phyloP scores from a whole-genome alignment of 1,139 yeast species.

The Yamadazyma membranifaciens region DNA sequence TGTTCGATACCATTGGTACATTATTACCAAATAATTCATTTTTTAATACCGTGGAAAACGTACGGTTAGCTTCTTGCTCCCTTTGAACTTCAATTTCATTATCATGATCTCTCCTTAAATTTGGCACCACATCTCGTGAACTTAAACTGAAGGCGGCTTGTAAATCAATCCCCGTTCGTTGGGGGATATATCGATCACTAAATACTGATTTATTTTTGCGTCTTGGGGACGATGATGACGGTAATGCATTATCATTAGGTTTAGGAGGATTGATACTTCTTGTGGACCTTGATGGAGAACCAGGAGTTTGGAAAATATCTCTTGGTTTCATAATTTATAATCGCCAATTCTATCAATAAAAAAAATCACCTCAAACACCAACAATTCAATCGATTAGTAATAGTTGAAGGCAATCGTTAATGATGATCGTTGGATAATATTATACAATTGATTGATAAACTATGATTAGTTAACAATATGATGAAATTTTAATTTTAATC shows the following conservation, averaged over 20 bases:
- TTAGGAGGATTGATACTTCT: constrained; percentile 34
- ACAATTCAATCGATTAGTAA: no score
- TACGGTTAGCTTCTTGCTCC: constrained; percentile 81
- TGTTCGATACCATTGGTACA: constrained; percentile 53
- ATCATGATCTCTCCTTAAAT: constrained; percentile 34
- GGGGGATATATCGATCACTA: constrained; percentile 86
- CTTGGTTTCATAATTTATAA: constrained; percentile 12
- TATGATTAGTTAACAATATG: not conserved
- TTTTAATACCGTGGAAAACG: constrained; percentile 81
- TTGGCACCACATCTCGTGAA: constrained; percentile 43
- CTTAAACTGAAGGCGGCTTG: constrained; percentile 82
- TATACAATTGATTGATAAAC: no score
- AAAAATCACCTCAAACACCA: no score
- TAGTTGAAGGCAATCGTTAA: no score
- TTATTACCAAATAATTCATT: constrained; percentile 92
- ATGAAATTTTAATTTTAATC: not conserved
- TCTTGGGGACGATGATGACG: constrained; percentile 38
- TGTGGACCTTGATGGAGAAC: constrained; percentile 43
- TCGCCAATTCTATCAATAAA: no score
- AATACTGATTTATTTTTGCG: constrained; percentile 50
- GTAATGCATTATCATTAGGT: constrained; percentile 22
- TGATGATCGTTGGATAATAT: no score
- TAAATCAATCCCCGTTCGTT: constrained; percentile 77
- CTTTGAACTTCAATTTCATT: constrained; percentile 66
- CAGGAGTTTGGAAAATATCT: constrained; percentile 33